Base-by-base conservation (phyloP, 192 early-diverging fungal species). In the Podila verticillata region DNA sequence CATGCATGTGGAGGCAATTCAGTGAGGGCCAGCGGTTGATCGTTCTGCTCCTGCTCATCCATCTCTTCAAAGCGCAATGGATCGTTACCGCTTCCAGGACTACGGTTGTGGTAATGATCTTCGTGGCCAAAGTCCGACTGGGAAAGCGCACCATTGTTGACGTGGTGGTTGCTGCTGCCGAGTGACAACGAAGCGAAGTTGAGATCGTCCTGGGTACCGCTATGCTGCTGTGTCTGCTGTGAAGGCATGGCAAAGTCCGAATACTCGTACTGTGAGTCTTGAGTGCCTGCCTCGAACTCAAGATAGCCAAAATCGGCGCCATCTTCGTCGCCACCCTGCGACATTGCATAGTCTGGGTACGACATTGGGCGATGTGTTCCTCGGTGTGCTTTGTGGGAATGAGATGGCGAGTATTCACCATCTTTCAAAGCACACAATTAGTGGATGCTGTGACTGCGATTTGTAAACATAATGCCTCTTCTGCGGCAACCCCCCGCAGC, bases 1-100 rank as follows among this genome's bases (percentile, higher is more conserved):
- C 96, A 98, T 10, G 95, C 94, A 71, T 96, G 95, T 44, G 84
- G 87, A 0, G 95, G 95, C n/a, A 91, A 86, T 22, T 88, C 90
- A 51, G 83, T 89, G 24, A 82, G 48, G 28, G 83, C 84, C 1
- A 83, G 44, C 15, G 78, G 73, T 64, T 90, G 85, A 51, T 83
- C 86, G 32, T 89, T 85, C 30, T 73, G 80, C 51, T 87, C 87
- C n/a, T 86, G 72, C 6, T 91, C 90, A 17, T 84, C 90, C 4
- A 75, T 74, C 56, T 86, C 87, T 48, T 88, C 87, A 70, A 83
- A 85, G 20, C 81, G 78, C 13, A 81, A 66, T 10, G 83, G 82
- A 10, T 74, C 77, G 7, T 62, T 64, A n/a, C n/a, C n/a, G 36
- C 47, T 57, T 29, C 35, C 20, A 47, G 61, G 17, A 56, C 61